Percentiles rank a stretch among this genome's conserved stretches.
Evolutionary conservation across 768 basidiomycete genomes (phyloP).

Genomic region (Dioszegia aurantiaca): DNA sequence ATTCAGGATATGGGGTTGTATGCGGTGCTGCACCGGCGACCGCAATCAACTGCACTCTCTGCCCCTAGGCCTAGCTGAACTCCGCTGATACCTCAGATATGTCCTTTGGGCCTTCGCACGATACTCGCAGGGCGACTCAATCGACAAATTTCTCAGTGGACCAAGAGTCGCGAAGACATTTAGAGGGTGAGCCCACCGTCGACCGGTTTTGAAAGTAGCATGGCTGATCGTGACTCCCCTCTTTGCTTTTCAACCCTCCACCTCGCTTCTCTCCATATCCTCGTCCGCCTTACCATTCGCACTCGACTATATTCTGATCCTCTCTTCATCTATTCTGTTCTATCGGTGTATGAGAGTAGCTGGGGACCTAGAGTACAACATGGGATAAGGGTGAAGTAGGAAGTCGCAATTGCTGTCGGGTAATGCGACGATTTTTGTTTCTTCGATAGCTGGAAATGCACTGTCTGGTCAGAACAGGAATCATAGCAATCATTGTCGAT

Average conservation of each 20-base stretch:
- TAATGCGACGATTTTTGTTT: no score
- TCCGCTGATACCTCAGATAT: constrained; percentile 19
- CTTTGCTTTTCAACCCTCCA: background rate
- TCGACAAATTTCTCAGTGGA: constrained; percentile 27
- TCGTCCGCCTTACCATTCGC: no score
- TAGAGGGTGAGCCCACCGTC: constrained; percentile 35
- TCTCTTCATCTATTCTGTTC: no score
- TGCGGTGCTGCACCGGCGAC: no score
- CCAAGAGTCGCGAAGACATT: constrained; percentile 39
- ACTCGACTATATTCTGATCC: no score
- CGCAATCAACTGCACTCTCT: no score
- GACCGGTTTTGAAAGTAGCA: background rate
- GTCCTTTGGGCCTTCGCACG: constrained; percentile 43
- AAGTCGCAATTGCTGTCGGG: no score
- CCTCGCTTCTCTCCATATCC: background rate
- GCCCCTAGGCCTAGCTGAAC: no score
- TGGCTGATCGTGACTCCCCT: constrained; percentile 2
- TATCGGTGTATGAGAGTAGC: constrained; percentile 17
- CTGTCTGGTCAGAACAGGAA: background rate
- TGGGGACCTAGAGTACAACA: constrained; percentile 47
- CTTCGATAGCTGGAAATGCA: background rate
- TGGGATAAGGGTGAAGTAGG: constrained; percentile 37
- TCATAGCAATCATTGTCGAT: no score
- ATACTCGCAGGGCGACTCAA: constrained; percentile 33
- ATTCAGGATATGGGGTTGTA: no score